phyloP scores from a whole-genome alignment of 139 green algal species.

The Chlorella vulgaris region DNA sequence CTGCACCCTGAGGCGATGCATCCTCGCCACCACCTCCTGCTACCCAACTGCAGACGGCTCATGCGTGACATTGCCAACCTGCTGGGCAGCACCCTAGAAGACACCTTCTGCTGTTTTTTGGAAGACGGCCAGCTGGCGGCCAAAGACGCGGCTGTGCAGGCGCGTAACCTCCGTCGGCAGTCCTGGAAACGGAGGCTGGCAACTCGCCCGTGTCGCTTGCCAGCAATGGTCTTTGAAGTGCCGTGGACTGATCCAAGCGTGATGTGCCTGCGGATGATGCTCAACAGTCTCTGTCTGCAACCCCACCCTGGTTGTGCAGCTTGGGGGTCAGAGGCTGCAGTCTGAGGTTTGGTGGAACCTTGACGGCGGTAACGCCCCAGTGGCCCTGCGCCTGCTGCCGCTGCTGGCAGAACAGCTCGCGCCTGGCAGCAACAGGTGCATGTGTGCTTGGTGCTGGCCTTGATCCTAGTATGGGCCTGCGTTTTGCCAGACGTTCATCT shows the following conservation, averaged over 20 bases:
- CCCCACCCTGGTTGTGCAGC: background rate
- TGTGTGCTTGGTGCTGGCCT: too few relatives aligned
- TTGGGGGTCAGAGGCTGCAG: background rate
- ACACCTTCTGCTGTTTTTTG: conserved; percentile 27
- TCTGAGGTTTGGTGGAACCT: conserved; percentile 32
- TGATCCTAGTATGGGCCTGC: background rate
- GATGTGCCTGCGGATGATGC: too few relatives aligned
- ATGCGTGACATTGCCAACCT: conserved; percentile 10
- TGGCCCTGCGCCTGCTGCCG: conserved; percentile 21
- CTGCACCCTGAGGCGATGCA: too few relatives aligned
- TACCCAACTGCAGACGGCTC: conserved; percentile 4
- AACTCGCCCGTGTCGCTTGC: background rate
- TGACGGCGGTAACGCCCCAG: background rate
- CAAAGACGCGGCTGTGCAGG: background rate
- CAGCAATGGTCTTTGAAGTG: background rate
- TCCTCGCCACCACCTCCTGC: background rate
- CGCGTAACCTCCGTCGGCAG: background rate
- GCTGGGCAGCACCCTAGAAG: conserved; percentile 2
- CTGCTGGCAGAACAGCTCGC: conserved; percentile 19
- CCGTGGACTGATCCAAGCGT: too few relatives aligned
- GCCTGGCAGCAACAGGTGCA: conserved; percentile 22
- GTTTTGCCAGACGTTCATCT: too few relatives aligned
- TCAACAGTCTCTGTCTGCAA: too few relatives aligned
- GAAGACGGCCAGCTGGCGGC: background rate
- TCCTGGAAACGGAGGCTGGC: background rate